These are phyloP conservation scores for Pistacia atlantica DNA, from an alignment of 345 rosid genomes.

Conservation along the genomic window DNA sequence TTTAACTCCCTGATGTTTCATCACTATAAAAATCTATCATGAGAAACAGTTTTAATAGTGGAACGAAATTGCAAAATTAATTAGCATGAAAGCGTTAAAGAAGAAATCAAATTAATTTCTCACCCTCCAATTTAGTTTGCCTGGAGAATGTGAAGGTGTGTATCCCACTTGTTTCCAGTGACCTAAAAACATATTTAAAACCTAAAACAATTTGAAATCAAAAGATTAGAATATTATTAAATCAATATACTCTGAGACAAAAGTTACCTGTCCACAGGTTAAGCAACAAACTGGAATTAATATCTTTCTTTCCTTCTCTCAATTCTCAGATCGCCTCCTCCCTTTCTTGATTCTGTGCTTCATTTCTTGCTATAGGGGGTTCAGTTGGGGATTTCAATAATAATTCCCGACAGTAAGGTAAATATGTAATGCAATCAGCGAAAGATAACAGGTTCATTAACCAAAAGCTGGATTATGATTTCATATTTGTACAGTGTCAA, in stretches of 20 bases:
- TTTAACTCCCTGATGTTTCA: background rate
- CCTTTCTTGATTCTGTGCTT: too few species aligned
- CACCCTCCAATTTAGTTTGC: conserved; percentile 74
- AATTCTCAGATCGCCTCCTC: conserved; percentile 2
- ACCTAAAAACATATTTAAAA: conserved; percentile 39
- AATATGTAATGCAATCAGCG: background rate
- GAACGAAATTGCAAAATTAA: background rate
- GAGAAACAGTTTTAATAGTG: background rate
- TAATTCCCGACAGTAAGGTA: too few species aligned
- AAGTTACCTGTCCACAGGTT: conserved; percentile 69
- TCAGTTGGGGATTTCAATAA: too few species aligned
- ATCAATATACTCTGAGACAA: background rate
- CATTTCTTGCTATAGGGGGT: too few species aligned
- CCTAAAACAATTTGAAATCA: background rate
- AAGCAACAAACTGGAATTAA: conserved; percentile 82
- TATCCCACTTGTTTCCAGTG: conserved; percentile 78
- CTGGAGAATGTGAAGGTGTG: conserved; percentile 73
- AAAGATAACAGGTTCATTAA: background rate
- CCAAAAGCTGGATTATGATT: background rate
- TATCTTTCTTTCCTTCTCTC: conserved; percentile 33
- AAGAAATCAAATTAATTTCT: background rate
- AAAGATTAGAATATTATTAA: too few species aligned
- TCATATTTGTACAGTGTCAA: background rate
- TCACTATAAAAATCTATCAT: background rate
- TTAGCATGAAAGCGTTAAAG: background rate